Percentiles rank a stretch among this genome's conserved stretches.
These are phyloP conservation scores for Lyophyllum decastes DNA, from an alignment of 768 basidiomycete genomes.

Conservation along the genomic window DNA sequence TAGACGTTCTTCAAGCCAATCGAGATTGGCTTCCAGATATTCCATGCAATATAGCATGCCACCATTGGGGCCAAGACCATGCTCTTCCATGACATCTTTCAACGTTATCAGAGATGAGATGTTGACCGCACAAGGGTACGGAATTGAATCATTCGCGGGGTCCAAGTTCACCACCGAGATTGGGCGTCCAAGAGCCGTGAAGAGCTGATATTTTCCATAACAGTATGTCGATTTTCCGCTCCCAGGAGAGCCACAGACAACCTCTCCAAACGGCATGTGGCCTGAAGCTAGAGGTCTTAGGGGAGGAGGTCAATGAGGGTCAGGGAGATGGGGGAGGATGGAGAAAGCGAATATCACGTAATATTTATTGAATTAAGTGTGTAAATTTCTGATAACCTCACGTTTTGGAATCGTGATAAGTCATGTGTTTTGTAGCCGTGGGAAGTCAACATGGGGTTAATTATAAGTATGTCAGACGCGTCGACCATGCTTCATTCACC, in stretches of 20 bases:
- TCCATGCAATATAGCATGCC: slow-evolving; percentile 97
- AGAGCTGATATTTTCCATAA: slow-evolving; percentile 85
- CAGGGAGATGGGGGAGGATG: too few species aligned
- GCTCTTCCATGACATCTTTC: slow-evolving; percentile 81
- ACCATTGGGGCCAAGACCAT: slow-evolving; percentile 91
- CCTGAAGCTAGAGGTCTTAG: neutral
- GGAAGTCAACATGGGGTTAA: too few species aligned
- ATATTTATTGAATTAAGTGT: too few species aligned
- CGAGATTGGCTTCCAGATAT: slow-evolving; percentile 93
- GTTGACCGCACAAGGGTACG: slow-evolving; percentile 90
- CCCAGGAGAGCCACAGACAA: slow-evolving; percentile 85
- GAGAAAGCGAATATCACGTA: too few species aligned
- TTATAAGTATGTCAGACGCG: too few species aligned
- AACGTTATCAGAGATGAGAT: slow-evolving; percentile 86
- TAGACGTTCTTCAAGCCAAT: slow-evolving; percentile 78
- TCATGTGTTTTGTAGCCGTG: too few species aligned
- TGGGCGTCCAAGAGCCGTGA: slow-evolving; percentile 82
- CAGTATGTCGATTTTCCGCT: slow-evolving; percentile 90
- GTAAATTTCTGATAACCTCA: too few species aligned
- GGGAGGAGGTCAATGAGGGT: neutral
- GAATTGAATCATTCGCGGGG: slow-evolving; percentile 87
- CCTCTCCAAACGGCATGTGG: slow-evolving; percentile 79
- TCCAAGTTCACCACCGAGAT: slow-evolving; percentile 94
- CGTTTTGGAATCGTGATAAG: too few species aligned
- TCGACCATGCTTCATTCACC: too few species aligned